Conservation (phyloP, 2,329 filamentous ascomycete species). For the Malbranchea zuffiana region DNA sequence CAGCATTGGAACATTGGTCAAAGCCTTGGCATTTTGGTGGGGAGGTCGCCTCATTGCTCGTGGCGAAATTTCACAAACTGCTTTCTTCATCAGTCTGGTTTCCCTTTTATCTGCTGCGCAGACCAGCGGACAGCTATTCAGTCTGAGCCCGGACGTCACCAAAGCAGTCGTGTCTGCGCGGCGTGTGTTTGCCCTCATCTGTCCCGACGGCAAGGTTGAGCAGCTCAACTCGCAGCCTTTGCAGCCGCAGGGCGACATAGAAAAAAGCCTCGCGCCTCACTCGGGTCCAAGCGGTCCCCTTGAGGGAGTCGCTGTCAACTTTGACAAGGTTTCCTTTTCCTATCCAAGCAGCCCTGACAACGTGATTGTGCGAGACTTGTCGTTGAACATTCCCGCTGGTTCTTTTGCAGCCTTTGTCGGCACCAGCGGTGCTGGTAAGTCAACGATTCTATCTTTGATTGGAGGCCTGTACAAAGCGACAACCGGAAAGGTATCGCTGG, state of each 20-base stretch:
- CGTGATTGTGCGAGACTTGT: slow-evolving; percentile 47
- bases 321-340: slow-evolving; percentile 52
- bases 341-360: slow-evolving; percentile 54
- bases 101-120: slow-evolving; percentile 62
- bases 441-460: slow-evolving; percentile 58
- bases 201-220: too few species aligned
- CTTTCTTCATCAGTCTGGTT: slow-evolving; percentile 63
- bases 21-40: slow-evolving; percentile 73
- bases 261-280: too few species aligned
- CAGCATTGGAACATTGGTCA: slow-evolving; percentile 51
- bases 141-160: slow-evolving; percentile 65
- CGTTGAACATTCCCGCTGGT: slow-evolving; percentile 40
- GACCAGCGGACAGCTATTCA: slow-evolving; percentile 63
- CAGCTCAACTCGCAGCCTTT: too few species aligned
- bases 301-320: slow-evolving; percentile 38
- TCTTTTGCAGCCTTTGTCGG: slow-evolving; percentile 48
- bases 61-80: slow-evolving; percentile 54
- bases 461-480: slow-evolving; percentile 63
- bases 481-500: slow-evolving; percentile 54
- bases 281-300: too few species aligned
- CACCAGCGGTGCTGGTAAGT: slow-evolving; percentile 66
- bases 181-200: too few species aligned
- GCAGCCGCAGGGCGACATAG: slow-evolving; percentile 14
- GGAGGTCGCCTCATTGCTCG: slow-evolving; percentile 58
- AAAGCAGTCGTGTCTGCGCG: too few species aligned